phyloP scores from a whole-genome alignment of 2,329 filamentous ascomycete genomes.

The Cladophialophora psammophila region DNA sequence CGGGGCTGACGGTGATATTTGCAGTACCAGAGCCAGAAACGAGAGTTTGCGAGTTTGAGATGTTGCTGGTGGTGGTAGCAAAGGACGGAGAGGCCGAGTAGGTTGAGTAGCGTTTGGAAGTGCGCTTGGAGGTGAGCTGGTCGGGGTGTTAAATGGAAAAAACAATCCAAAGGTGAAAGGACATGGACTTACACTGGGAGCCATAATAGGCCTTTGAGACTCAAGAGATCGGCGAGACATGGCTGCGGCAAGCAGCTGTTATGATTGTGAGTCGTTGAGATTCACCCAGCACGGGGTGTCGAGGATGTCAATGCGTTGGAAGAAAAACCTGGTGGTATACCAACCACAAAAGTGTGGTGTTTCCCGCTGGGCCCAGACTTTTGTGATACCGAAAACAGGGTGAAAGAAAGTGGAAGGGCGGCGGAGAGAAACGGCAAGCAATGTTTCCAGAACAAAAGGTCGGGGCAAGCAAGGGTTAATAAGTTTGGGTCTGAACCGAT shows the following conservation, averaged over 20 bases:
- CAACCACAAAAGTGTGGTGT: background rate
- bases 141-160: conserved; percentile 19
- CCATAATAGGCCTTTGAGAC: conserved; percentile 64
- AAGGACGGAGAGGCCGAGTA: conserved; percentile 58
- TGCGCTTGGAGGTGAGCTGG: conserved; percentile 52
- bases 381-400: conserved; percentile 5
- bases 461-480: background rate
- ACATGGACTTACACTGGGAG: conserved; percentile 56
- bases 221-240: conserved; percentile 57
- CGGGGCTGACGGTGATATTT: conserved; percentile 34
- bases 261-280: conserved; percentile 5
- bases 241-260: conserved; percentile 12
- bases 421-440: background rate
- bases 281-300: background rate
- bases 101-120: conserved; percentile 62
- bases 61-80: conserved; percentile 55
- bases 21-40: conserved; percentile 16
- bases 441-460: background rate
- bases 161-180: conserved; percentile 22
- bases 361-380: background rate
- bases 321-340: background rate
- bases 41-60: conserved; percentile 34
- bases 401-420: background rate
- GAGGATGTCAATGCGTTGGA: conserved; percentile 12
- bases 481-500: conserved; percentile 1